These are phyloP conservation scores for Flueggea neowawraea DNA, from an alignment of 441 rosid genomes.

Conservation along the genomic window DNA sequence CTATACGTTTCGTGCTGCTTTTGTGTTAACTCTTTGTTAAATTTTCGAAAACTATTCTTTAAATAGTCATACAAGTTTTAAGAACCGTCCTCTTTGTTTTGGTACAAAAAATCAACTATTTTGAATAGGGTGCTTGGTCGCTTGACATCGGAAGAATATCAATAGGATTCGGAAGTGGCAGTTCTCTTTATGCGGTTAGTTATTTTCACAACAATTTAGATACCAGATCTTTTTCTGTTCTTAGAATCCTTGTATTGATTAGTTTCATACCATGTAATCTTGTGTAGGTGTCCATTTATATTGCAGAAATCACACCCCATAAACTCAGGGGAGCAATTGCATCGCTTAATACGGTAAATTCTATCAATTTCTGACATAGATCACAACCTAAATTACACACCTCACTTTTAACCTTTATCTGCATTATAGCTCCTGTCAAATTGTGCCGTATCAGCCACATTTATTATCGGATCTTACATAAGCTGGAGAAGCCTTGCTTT, in stretches of 20 bases:
- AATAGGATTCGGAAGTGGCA: conserved; percentile 44
- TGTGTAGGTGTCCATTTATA: conserved; percentile 35
- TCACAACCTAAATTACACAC: too few relatives aligned
- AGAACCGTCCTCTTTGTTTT: too few relatives aligned
- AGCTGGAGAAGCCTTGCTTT: conserved; percentile 5
- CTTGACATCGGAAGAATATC: conserved; percentile 47
- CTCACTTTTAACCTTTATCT: neutral
- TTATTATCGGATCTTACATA: conserved; percentile 10
- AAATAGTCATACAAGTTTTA: too few relatives aligned
- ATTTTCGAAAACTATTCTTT: too few relatives aligned
- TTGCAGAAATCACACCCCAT: conserved; percentile 30
- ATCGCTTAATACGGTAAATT: conserved; percentile 9
- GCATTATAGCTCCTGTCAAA: conserved; percentile 27
- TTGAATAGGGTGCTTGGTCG: conserved; percentile 32
- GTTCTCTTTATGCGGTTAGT: conserved; percentile 48
- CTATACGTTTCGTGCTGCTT: neutral
- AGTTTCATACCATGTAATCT: neutral
- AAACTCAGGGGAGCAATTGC: conserved; percentile 28
- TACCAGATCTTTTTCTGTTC: too few relatives aligned
- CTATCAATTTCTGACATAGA: neutral
- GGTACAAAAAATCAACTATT: too few relatives aligned
- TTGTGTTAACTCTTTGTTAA: too few relatives aligned
- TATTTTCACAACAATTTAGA: too few relatives aligned
- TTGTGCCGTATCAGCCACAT: conserved; percentile 35
- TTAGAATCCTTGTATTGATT: too few relatives aligned